Conservation (phyloP, 108 stramenopile genomes). For the Chaetoceros tenuissimus region DNA sequence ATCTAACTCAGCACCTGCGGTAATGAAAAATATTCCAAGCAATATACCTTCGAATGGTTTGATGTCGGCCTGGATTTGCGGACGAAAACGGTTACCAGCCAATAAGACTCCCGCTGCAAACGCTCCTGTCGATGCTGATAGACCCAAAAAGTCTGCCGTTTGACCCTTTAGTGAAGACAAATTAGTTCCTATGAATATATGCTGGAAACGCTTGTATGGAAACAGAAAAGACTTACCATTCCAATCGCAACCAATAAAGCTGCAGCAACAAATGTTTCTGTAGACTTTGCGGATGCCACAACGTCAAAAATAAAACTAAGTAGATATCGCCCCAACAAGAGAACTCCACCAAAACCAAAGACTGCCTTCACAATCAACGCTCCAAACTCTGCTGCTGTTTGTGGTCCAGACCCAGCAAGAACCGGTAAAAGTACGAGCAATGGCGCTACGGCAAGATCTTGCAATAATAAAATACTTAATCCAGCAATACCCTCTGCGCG, state of each 20-base stretch:
- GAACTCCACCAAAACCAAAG: conserved; percentile 56
- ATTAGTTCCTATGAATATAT: too few relatives aligned
- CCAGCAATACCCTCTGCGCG: conserved; percentile 53
- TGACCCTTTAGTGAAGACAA: too few relatives aligned
- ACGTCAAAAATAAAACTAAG: conserved; percentile 55
- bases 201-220: too few relatives aligned
- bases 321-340: conserved; percentile 35
- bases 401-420: conserved; percentile 33
- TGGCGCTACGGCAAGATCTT: conserved; percentile 71
- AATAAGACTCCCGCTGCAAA: conserved; percentile 76
- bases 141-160: conserved; percentile 45
- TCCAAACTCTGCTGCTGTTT: conserved; percentile 26
- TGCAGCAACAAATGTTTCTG: conserved; percentile 69
- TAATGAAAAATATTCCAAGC: conserved; percentile 69
- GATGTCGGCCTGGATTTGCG: conserved; percentile 78
- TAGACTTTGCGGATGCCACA: conserved; percentile 54
- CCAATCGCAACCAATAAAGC: conserved; percentile 63
- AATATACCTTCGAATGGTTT: conserved; percentile 76
- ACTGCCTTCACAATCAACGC: conserved; percentile 59
- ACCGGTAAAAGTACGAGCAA: conserved; percentile 58
- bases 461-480: conserved; percentile 50
- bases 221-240: too few relatives aligned
- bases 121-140: conserved; percentile 58
- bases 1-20: conserved; percentile 60
- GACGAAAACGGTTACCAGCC: conserved; percentile 57